Evolutionary conservation across 129 eudicot genomes (phyloP), one percentile per base, ranked within the genome.

Genomic region (Scalesia atractyloides): DNA sequence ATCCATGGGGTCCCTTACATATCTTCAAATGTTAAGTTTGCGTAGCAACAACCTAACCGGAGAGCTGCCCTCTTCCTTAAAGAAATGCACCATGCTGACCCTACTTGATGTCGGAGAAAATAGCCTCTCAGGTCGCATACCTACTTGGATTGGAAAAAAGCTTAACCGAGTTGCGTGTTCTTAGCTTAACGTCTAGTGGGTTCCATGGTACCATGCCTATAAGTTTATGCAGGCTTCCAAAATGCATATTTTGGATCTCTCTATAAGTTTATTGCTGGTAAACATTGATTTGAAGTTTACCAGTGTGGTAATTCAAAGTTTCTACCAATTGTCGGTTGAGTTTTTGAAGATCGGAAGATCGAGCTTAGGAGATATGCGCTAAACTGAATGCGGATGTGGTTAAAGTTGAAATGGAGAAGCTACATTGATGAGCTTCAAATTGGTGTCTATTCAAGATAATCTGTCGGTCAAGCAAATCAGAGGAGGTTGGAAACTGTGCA

Each of bases 51-150:
- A 22, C 11, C 24, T 79, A 3, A 39, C 11, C 0, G 79, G 83
- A 18, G 76, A 48, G 36, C 17, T 81, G 18, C 85, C 84, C 3
- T 50, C 62, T 34, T 17, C 81, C 22, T 12, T 81, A 30, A 46
- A 36, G 46, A 62, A 69, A 44, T 70, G 80, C 70, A 70, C 57
- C 48, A 15, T 12, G 2, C 39, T 80, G 19, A 24, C 5, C n/a
- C 49, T 80, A 17, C 65, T 80, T 68, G 80, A 80, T 80, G 17
- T 74, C 1, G 76, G 84, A 17, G 46, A 51, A 17, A 80, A 80
- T 41, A 63, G 30, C 12, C 49, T 80, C 1, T 53, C 66, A 3
- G 84, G 84, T 30, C 19, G 3, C 4, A 10, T 74, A 9, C 80
- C 80, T 9, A 61, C 68, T 7, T 78, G 78, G 82, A 24, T 78